Base-by-base conservation (phyloP, 108 stramenopile genomes). In the Pseudonitzschia multiseries region DNA sequence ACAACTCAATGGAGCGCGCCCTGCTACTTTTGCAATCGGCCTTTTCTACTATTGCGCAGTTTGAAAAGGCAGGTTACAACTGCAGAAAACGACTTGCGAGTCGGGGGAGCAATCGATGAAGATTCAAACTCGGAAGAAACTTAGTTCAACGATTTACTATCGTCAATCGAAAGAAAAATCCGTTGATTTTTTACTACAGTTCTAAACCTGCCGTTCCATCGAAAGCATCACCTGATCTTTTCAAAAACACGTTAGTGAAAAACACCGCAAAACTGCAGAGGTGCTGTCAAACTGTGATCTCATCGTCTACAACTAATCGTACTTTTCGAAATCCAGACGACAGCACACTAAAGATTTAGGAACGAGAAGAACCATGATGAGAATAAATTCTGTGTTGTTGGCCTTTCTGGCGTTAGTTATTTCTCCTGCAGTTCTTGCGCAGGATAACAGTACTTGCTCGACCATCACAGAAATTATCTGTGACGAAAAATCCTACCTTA, bases 401-500 rank as follows among this genome's bases (percentile, higher is more conserved):
- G 46, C 46, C 46, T 18, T 14, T 10, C 4, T 48, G 46, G 4
- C 13, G 18, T 48, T 18, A 2, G 46, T 48, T 48, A 2, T 5
- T 48, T 14, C 46, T 18, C 46, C 46, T 18, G 18, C 12, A 2
- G 46, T 18, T 48, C 18, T 48, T 18, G 46, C 17, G 14, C 46
- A 48, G 18, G 46, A 48, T 10, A 48, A 48, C 46, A 8, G 8
- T 10, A 48, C 46, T 10, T 62, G 61, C 20, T 8, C 32, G 4
- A 18, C 32, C 0, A 62, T 62, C n/a, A n/a, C 61, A 4, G 61
- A 62, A 29, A 62, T 62, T 40, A n/a, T 62, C 12, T 62, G 61
- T 40, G 32, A 13, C 4, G 61, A 62, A 0, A 13, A 33, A 27
- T 14, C 0, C 0, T 36, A 2, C 29, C 32, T 41, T 13, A 62